Evolutionary conservation across 1,284 basidiomycete genomes (phyloP).

Genomic region (Ceratobasidium sp.): DNA sequence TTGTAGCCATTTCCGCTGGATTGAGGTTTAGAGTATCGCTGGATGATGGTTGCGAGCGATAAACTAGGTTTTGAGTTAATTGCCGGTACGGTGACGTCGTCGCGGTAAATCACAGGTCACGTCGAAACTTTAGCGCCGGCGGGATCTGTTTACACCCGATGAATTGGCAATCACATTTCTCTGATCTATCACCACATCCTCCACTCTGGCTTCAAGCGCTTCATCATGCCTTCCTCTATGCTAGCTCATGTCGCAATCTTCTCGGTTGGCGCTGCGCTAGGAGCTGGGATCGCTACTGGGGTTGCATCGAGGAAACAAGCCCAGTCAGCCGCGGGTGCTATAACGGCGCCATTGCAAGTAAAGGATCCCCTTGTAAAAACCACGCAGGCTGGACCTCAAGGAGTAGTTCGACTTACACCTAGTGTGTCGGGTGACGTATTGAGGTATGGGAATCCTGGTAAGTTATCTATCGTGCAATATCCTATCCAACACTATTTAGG

Average conservation of each 20-base stretch:
- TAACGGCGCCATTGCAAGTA: constrained; percentile 38
- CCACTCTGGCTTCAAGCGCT: not conserved
- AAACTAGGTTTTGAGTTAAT: no score
- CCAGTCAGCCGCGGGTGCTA: constrained; percentile 25
- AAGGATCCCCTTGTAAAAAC: constrained; percentile 44
- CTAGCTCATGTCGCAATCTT: constrained; percentile 71
- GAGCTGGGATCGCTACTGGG: constrained; percentile 68
- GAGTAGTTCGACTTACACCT: constrained; percentile 50
- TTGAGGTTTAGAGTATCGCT: no score
- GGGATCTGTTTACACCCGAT: constrained; percentile 29
- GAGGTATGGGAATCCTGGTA: constrained; percentile 81
- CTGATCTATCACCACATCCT: constrained; percentile 1
- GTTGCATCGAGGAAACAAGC: constrained; percentile 52
- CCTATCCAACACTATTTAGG: not conserved
- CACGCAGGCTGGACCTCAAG: constrained; percentile 50
- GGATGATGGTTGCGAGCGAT: no score
- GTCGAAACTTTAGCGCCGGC: constrained; percentile 12
- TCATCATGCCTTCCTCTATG: constrained; percentile 22
- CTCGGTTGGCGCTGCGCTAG: constrained; percentile 73
- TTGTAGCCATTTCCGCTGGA: no score
- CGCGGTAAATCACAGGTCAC: not conserved
- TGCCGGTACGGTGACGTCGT: constrained; percentile 11
- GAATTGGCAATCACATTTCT: constrained; percentile 20
- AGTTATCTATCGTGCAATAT: constrained; percentile 44
- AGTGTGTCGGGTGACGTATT: constrained; percentile 58